Evolutionary conservation across 257 asterid genomes (phyloP).

Genomic region (Leptodermis oblonga): DNA sequence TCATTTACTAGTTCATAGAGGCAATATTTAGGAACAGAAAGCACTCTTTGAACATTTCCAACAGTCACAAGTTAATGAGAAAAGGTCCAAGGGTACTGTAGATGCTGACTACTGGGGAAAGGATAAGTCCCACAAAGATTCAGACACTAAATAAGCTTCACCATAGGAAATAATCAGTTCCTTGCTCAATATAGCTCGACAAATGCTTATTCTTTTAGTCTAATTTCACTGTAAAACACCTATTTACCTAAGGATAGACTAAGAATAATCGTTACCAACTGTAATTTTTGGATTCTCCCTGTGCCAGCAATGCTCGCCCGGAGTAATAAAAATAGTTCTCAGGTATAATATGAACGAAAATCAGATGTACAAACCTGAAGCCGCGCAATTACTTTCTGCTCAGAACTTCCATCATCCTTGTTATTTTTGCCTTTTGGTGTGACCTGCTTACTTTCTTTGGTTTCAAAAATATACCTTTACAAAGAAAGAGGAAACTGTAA

Average conservation of each 20-base stretch:
- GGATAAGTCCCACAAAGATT: neutral
- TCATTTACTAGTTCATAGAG: neutral
- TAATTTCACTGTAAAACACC: neutral
- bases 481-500: constrained; percentile 6
- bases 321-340: neutral
- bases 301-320: neutral
- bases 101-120: neutral
- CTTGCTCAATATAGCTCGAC: neutral
- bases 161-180: neutral
- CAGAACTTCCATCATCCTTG: constrained; percentile 24
- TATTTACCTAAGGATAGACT: neutral
- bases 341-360: constrained; percentile 3
- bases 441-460: constrained; percentile 56
- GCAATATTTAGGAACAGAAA: neutral
- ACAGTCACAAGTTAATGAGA: neutral
- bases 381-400: constrained; percentile 62
- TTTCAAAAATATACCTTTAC: constrained; percentile 69
- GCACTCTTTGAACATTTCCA: neutral
- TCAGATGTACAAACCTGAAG: constrained; percentile 71
- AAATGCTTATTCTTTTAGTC: neutral
- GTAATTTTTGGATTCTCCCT: constrained; percentile 1
- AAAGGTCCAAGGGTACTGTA: neutral
- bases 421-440: constrained; percentile 43
- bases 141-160: neutral
- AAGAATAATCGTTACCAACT: too few relatives aligned